These are phyloP conservation scores for Ustilago sp. DNA, from an alignment of 1,284 basidiomycete genomes.

Conservation along the genomic window DNA sequence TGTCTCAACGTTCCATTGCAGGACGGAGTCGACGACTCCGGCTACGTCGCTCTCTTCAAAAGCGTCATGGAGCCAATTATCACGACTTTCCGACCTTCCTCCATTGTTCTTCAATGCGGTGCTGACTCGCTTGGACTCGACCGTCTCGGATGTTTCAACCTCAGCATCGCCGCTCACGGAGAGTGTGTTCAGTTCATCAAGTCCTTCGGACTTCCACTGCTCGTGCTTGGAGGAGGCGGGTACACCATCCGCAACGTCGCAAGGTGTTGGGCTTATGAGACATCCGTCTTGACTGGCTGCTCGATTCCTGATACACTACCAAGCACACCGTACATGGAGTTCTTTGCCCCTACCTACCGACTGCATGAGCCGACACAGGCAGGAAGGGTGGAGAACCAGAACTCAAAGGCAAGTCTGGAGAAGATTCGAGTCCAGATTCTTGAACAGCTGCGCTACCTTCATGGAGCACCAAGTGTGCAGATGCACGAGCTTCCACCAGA, in stretches of 20 bases:
- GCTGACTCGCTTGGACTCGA: slow-evolving; percentile 96
- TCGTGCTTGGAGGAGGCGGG: slow-evolving; percentile 93
- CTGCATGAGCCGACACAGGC: slow-evolving; percentile 92
- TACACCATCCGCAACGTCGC: slow-evolving; percentile 92
- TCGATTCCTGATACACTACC: slow-evolving; percentile 87
- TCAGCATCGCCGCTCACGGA: slow-evolving; percentile 98
- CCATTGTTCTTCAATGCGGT: slow-evolving; percentile 96
- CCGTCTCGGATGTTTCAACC: slow-evolving; percentile 93
- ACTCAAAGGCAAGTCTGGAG: slow-evolving; percentile 79
- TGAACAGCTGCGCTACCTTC: slow-evolving; percentile 91
- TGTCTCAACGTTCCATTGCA: slow-evolving; percentile 93
- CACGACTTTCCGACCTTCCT: slow-evolving; percentile 85
- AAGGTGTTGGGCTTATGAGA: slow-evolving; percentile 99
- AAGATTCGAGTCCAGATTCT: slow-evolving; percentile 85
- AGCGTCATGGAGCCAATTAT: slow-evolving; percentile 95
- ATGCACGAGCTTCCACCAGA: slow-evolving; percentile 97
- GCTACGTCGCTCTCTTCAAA: slow-evolving; percentile 95
- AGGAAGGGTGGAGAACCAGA: slow-evolving; percentile 87
- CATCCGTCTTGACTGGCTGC: slow-evolving; percentile 80
- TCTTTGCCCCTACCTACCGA: slow-evolving; percentile 91
- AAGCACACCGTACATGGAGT: slow-evolving; percentile 88
- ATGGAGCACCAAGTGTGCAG: slow-evolving; percentile 93
- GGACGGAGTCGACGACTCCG: slow-evolving; percentile 97
- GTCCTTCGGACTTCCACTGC: slow-evolving; percentile 86
- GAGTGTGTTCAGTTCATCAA: slow-evolving; percentile 97